These are phyloP conservation scores for Mollisiaceae sp. DNA, from an alignment of 2,329 filamentous ascomycete species.

Conservation along the genomic window DNA sequence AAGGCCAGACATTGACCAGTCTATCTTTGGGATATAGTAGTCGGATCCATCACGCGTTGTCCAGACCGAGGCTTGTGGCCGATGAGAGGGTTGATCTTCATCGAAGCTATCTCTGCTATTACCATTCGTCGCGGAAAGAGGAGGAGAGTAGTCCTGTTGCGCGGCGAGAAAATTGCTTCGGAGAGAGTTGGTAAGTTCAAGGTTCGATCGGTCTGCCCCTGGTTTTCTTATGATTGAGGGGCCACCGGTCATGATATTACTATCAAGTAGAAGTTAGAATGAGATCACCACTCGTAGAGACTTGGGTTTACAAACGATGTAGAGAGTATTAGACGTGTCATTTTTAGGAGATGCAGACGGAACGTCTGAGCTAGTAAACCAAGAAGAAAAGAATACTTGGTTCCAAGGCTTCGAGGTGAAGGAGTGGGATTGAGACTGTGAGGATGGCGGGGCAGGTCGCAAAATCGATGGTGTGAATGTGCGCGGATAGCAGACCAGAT, in stretches of 20 bases:
- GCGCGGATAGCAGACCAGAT: neutral
- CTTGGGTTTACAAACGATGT: constrained; percentile 69
- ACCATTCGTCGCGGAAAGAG: constrained; percentile 45
- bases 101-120: constrained; percentile 41
- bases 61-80: constrained; percentile 59
- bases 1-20: constrained; percentile 73
- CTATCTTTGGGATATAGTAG: constrained; percentile 79
- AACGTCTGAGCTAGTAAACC: neutral
- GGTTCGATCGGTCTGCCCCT: constrained; percentile 82
- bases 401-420: constrained; percentile 1
- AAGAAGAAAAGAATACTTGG: neutral
- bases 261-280: constrained; percentile 30
- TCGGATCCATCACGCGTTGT: constrained; percentile 65
- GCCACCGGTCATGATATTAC: constrained; percentile 69
- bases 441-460: constrained; percentile 10
- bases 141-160: constrained; percentile 62
- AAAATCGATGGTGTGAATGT: constrained; percentile 1
- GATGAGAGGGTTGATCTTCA: constrained; percentile 37
- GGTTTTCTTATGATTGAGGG: constrained; percentile 84
- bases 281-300: neutral
- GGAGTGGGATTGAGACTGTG: neutral
- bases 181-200: constrained; percentile 88
- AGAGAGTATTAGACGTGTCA: constrained; percentile 83
- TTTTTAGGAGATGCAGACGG: constrained; percentile 39
- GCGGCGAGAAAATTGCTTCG: constrained; percentile 81